phyloP scores from a whole-genome alignment of 352 stramenopile genomes.

The Phytophthora cactorum region DNA sequence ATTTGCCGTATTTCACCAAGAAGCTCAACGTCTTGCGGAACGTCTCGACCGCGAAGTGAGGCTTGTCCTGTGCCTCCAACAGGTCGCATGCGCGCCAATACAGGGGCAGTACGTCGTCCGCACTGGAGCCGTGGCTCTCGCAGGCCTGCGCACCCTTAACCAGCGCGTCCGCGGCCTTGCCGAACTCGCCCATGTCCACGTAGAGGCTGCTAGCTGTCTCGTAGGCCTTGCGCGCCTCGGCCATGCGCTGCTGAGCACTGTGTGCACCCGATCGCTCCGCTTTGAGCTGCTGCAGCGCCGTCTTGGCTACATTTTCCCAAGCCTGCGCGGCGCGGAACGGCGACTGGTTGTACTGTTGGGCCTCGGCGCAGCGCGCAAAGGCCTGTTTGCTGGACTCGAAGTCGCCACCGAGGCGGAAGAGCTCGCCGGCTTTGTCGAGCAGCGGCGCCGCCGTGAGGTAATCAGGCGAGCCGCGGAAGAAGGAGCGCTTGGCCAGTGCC shows the following conservation, averaged over 20 bases:
- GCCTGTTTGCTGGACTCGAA: slow-evolving; percentile 65
- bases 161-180: slow-evolving; percentile 80
- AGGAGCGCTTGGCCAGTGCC: slow-evolving; percentile 49
- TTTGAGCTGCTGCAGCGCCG: slow-evolving; percentile 72
- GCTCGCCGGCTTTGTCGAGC: slow-evolving; percentile 77
- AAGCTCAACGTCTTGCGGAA: slow-evolving; percentile 85
- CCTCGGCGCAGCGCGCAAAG: slow-evolving; percentile 61
- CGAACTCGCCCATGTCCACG: slow-evolving; percentile 84
- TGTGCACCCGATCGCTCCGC: slow-evolving; percentile 45
- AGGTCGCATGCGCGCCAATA: slow-evolving; percentile 76
- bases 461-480: slow-evolving; percentile 76
- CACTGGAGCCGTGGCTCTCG: slow-evolving; percentile 47
- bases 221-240: slow-evolving; percentile 62
- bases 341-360: slow-evolving; percentile 78
- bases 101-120: slow-evolving; percentile 56
- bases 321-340: slow-evolving; percentile 76
- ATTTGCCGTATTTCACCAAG: slow-evolving; percentile 60
- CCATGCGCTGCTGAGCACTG: slow-evolving; percentile 39
- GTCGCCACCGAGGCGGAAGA: slow-evolving; percentile 69
- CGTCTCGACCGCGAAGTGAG: slow-evolving; percentile 81
- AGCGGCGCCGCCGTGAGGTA: slow-evolving; percentile 73
- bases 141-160: slow-evolving; percentile 64
- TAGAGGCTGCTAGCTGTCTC: slow-evolving; percentile 72
- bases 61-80: slow-evolving; percentile 81
- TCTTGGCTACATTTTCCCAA: slow-evolving; percentile 80